Evolutionary conservation across 192 early-diverging fungal genomes (phyloP), one percentile per base, ranked within the genome.

Genomic region (Podila epicladia): DNA sequence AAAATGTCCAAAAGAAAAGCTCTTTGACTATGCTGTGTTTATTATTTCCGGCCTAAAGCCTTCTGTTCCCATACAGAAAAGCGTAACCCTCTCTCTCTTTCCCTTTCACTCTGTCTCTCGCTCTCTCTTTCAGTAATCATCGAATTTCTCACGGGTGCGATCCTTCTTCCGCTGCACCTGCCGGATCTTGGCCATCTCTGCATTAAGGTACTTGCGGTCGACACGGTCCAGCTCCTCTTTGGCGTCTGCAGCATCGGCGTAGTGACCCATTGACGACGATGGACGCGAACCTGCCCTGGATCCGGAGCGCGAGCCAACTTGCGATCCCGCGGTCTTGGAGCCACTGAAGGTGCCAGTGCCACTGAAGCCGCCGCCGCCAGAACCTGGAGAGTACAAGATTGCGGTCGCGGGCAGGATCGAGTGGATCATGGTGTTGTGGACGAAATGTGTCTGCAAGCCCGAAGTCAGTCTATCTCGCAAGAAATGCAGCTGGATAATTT

Each of bases 131-230:
- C 41, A 65, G 17, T 78, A 72, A 1, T 80, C 77, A 8, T 80
- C 77, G 45, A 61, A 80, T 32, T 69, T 80, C 26, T 58, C 71
- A 31, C 71, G 77, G 22, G 4, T 62, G 9, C 77, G 38, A 11
- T 80, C 77, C 58, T 73, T 72, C 45, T 73, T 80, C 31, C 77
- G 77, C 57, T 80, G 77, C 19, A 80, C 71, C 48, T 80, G 77
- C 49, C 77, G 24, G 57, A 80, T 73, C 66, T 73, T 80, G 60
- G 71, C 71, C 77, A 80, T 80, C 58, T 80, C 77, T 1, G 77
- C 77, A 48, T 80, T 80, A 2, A 80, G 37, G n/a, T 80, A 80
- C 41, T 67, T 80, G 38, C 71, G 71, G 38, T 80, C 77, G 7
- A 80, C 67, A 48, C 58, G 67, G 38, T 80, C 77, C 19, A 69